A percentile compares a stretch with the other conserved stretches of the same genome.
phyloP scores from a whole-genome alignment of 1,284 basidiomycete genomes.

The Ustilago cynodontis region DNA sequence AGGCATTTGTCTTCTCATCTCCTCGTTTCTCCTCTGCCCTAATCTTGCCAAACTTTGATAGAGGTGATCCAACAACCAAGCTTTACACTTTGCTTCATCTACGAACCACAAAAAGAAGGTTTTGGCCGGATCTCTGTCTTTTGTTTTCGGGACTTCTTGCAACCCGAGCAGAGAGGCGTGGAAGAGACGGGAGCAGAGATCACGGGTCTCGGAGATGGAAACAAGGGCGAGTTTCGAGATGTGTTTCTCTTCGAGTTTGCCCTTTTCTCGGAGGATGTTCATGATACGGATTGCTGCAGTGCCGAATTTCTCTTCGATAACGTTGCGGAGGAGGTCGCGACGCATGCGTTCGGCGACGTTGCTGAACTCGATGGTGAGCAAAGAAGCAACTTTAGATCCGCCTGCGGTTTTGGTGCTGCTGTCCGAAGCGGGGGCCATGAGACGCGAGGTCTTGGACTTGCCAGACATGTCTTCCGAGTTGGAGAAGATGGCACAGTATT shows the following conservation, averaged over 20 bases:
- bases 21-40: constrained; percentile 57
- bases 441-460: constrained; percentile 74
- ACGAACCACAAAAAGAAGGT: constrained; percentile 69
- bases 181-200: constrained; percentile 80
- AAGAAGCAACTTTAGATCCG: constrained; percentile 48
- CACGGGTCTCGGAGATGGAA: constrained; percentile 85
- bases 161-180: constrained; percentile 61
- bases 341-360: constrained; percentile 80
- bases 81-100: constrained; percentile 59
- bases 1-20: constrained; percentile 50
- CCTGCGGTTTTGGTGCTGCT: constrained; percentile 55
- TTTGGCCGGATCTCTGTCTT: constrained; percentile 64
- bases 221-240: constrained; percentile 94
- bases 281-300: constrained; percentile 85
- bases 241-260: constrained; percentile 97
- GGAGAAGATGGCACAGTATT: constrained; percentile 81
- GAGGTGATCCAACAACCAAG: constrained; percentile 67
- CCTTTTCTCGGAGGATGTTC: constrained; percentile 83
- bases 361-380: constrained; percentile 82
- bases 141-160: constrained; percentile 68
- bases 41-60: constrained; percentile 59
- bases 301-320: constrained; percentile 87
- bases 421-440: constrained; percentile 63
- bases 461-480: constrained; percentile 83
- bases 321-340: constrained; percentile 80